Evolutionary conservation across 805 yeast species (phyloP), one percentile per base, ranked within the genome.

Genomic region (Saccharomycopsis sp.): DNA sequence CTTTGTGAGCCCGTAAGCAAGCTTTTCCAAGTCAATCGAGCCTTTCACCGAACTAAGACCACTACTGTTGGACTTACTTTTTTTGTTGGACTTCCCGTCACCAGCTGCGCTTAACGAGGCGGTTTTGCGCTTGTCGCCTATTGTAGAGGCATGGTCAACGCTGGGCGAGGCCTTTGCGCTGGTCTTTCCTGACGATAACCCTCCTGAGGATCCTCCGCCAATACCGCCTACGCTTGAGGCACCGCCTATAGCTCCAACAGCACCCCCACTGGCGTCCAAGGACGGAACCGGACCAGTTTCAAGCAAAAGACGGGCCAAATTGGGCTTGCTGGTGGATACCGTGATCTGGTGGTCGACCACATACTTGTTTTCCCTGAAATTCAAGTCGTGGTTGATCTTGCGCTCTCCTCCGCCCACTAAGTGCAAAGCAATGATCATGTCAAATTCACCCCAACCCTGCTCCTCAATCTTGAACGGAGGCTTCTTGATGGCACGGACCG

Each of bases 381-480:
- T 91, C 69, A 92, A 81, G 72, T 92, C 99, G 69, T 94, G 98
- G 66, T 81, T 82, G 57, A 94, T 71, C 68, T 88, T 88, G 61
- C 87, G 80, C 70, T 91, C 97, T 53, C 98, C 98, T 68, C 87
- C 88, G 60, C 95, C 98, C 18, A 85, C 78, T 51, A 88, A 74
- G 61, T 87, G 87, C 50, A 91, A 75, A 37, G 87, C 79, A 61
- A 94, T 84, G 44, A 88, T 88, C 69, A 94, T 79, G 68, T 91
- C 97, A 67, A 92, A 92, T 64, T 92, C 98, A 70, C 98, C 99
- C 98, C 99, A 92, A 54, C 99, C 99, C 74, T 89, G 85, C 71
- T 92, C 99, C 67, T 83, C 88, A 58, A 92, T 86, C 67, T 74
- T 80, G 73, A 91, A 92, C 9, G 99, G 99, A 8, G 87, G 81